phyloP scores from a whole-genome alignment of 306 rosid genomes.

The Calophaca sinica region DNA sequence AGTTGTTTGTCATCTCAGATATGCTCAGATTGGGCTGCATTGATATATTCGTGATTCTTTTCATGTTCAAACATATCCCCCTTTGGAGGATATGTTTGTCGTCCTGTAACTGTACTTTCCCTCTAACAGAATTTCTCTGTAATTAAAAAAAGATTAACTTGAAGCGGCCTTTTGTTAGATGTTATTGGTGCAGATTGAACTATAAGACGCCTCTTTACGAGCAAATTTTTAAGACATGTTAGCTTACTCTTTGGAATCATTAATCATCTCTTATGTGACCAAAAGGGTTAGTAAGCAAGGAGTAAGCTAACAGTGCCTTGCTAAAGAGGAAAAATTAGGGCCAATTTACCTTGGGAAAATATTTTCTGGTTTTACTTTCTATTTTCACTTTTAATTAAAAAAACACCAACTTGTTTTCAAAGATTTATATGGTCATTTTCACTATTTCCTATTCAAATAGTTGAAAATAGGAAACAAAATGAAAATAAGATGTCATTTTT shows the following conservation, averaged over 20 bases:
- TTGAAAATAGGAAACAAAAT: neutral
- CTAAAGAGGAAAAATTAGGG: neutral
- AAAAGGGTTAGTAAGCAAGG: slow-evolving; percentile 5
- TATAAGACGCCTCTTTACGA: slow-evolving; percentile 13
- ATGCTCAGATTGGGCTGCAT: slow-evolving; percentile 11
- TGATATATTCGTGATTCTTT: slow-evolving; percentile 7
- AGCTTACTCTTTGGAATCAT: neutral
- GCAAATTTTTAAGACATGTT: neutral
- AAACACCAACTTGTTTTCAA: too few relatives aligned
- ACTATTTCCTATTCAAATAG: too few relatives aligned
- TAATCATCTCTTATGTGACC: slow-evolving; percentile 19
- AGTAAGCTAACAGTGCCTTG: neutral
- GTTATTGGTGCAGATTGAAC: neutral
- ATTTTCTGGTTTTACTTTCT: too few relatives aligned
- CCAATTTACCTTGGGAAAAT: too few relatives aligned
- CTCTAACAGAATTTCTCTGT: neutral
- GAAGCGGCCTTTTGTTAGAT: slow-evolving; percentile 20
- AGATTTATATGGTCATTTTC: too few relatives aligned
- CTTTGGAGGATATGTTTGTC: slow-evolving; percentile 15
- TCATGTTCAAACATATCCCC: neutral
- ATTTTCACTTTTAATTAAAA: too few relatives aligned
- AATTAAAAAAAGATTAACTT: neutral
- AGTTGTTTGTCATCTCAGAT: too few relatives aligned
- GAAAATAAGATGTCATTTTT: neutral
- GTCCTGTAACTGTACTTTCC: neutral